These are phyloP conservation scores for Funneliformis caledonium DNA, from an alignment of 371 early-diverging fungal species.

Conservation along the genomic window DNA sequence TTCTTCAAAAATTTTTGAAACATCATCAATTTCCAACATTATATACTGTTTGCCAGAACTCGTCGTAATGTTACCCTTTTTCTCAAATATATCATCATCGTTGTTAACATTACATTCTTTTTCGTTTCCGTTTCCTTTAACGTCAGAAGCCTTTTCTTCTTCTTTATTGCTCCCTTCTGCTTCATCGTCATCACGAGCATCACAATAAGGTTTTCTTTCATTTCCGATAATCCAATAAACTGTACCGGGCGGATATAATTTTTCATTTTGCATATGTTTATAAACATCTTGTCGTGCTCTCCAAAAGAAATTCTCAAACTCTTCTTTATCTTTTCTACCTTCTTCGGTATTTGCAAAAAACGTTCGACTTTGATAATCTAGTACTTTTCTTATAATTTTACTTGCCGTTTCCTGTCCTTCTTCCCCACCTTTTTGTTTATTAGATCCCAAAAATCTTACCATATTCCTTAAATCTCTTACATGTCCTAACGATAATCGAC, in stretches of 20 bases:
- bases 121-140: not conserved
- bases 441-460: conserved; percentile 20
- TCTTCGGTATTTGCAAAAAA: conserved; percentile 11
- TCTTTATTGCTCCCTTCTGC: not conserved
- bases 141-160: not conserved
- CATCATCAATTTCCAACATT: conserved; percentile 33
- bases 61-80: not conserved
- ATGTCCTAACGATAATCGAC: conserved; percentile 26
- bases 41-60: not conserved
- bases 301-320: conserved; percentile 30
- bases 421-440: not conserved
- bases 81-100: not conserved
- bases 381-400: conserved; percentile 25
- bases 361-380: conserved; percentile 30
- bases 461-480: conserved; percentile 33
- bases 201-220: conserved; percentile 32
- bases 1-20: conserved; percentile 33
- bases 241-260: conserved; percentile 33
- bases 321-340: conserved; percentile 13
- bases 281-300: conserved; percentile 10
- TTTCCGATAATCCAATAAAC: conserved; percentile 36
- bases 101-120: not conserved
- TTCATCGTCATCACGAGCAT: conserved; percentile 15
- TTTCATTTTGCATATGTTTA: conserved; percentile 1
- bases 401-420: conserved; percentile 11